Percentiles rank a stretch among this genome's conserved stretches.
Conservation (phyloP, 495 filamentous ascomycete genomes). For the Aspergillus nanangensis region DNA sequence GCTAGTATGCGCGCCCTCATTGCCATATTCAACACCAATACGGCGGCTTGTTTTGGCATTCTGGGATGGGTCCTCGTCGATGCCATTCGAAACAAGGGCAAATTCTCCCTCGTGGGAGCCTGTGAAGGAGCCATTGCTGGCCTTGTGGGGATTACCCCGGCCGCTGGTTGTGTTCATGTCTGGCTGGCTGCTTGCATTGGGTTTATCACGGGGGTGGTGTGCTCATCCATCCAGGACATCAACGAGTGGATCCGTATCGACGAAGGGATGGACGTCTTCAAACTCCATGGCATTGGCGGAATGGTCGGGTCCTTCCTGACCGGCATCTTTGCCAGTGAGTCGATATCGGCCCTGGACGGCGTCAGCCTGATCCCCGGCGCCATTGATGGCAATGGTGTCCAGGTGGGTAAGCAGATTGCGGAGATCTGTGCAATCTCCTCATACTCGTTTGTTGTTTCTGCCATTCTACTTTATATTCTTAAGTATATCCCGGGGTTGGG, state of each 20-base stretch:
- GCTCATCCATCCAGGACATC: constrained; percentile 45
- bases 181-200: constrained; percentile 57
- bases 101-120: constrained; percentile 55
- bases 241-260: constrained; percentile 57
- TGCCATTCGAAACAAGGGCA: constrained; percentile 47
- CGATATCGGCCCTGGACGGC: constrained; percentile 45
- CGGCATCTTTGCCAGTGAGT: constrained; percentile 52
- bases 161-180: constrained; percentile 54
- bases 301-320: constrained; percentile 59
- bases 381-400: constrained; percentile 54
- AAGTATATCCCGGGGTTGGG: constrained; percentile 57
- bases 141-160: constrained; percentile 61
- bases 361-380: constrained; percentile 42
- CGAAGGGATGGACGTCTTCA: constrained; percentile 61
- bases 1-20: constrained; percentile 53
- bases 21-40: constrained; percentile 60
- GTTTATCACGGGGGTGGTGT: constrained; percentile 51
- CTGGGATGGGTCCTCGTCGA: constrained; percentile 59
- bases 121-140: constrained; percentile 62
- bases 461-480: constrained; percentile 48
- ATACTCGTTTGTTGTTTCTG: constrained; percentile 53
- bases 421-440: constrained; percentile 53
- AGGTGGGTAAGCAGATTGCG: constrained; percentile 56
- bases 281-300: constrained; percentile 58
- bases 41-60: constrained; percentile 51